Conservation (phyloP, 2,329 filamentous ascomycete species). For the Trichoderma harzianum region DNA sequence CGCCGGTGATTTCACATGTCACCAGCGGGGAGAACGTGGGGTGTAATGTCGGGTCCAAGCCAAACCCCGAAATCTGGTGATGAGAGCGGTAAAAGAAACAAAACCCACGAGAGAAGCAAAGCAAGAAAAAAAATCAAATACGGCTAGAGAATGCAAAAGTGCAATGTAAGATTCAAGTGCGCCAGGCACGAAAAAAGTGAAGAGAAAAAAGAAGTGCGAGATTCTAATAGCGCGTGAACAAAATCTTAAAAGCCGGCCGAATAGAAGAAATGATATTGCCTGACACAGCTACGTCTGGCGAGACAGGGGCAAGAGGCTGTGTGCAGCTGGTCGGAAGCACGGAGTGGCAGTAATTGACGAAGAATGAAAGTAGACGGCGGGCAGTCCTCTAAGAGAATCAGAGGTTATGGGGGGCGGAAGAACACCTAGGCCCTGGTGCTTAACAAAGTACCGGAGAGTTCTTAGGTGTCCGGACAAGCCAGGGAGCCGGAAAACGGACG, state of each 20-base stretch:
- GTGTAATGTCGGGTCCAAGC: conserved; percentile 3
- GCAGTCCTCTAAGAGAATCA: background rate
- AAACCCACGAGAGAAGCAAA: background rate
- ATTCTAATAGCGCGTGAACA: conserved; percentile 6
- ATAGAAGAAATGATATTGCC: background rate
- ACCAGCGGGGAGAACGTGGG: conserved; percentile 19
- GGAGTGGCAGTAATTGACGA: conserved; percentile 6
- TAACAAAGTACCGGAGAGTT: conserved; percentile 11
- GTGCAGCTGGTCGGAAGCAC: background rate
- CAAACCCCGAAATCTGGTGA: conserved; percentile 5
- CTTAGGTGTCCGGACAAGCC: conserved; percentile 7
- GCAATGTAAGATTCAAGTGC: background rate
- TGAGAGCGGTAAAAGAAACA: background rate
- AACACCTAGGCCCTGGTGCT: background rate
- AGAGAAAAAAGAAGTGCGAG: background rate
- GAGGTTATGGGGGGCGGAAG: background rate
- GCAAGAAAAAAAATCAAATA: background rate
- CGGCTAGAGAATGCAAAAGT: background rate
- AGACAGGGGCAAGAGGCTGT: conserved; percentile 11
- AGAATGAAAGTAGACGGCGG: background rate
- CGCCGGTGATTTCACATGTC: conserved; percentile 30
- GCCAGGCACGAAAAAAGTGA: conserved; percentile 2
- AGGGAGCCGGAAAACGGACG: conserved; percentile 4
- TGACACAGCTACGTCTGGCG: background rate
- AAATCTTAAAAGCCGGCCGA: background rate